Evolutionary conservation across 2,329 filamentous ascomycete genomes (phyloP), one percentile per base, ranked within the genome.

Genomic region (Ophiostoma quercus): DNA sequence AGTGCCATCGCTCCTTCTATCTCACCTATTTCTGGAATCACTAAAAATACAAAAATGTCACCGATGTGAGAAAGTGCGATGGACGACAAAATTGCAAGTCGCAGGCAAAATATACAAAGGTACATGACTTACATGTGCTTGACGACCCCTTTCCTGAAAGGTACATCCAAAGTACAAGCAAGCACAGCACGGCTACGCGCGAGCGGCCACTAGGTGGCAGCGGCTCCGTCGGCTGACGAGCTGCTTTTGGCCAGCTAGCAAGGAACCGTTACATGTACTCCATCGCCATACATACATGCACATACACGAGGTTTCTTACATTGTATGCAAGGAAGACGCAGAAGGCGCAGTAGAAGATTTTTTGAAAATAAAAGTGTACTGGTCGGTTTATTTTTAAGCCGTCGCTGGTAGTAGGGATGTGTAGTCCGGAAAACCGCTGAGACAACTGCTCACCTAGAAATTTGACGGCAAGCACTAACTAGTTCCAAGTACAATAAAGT

Each of bases 151-250:
- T 57, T 57, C 22, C n/a, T 57, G 9, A 57, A 29, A 57, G 51
- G 51, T 57, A 57, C n/a, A 57, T 57, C 8, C 51, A 57, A 57
- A 57, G 51, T 57, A 57, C 51, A 57, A 57, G n/a, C 51, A 57
- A 51, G 39, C 39, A 41, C 9, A 12, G 39, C 16, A 47, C 43
- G 25, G 11, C 51, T 57, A 57, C 51, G 51, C 51, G 51, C 51
- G 51, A 57, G 51, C 51, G n/a, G 51, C 51, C 51, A 57, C 25
- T 62, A 16, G 57, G 57, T 62, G 57, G 25, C 57, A 32, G 57
- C 57, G 57, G 57, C 57, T 32, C 14, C 25, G 57, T 62, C 57
- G 57, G 57, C 25, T 57, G 51, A 57, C 22, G 51, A 57, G 51
- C 51, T 62, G 57, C 12, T 62, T 62, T 32, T 62, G 25, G 57